phyloP scores from a whole-genome alignment of 768 basidiomycete genomes.

The Russula griseocarnosa region DNA sequence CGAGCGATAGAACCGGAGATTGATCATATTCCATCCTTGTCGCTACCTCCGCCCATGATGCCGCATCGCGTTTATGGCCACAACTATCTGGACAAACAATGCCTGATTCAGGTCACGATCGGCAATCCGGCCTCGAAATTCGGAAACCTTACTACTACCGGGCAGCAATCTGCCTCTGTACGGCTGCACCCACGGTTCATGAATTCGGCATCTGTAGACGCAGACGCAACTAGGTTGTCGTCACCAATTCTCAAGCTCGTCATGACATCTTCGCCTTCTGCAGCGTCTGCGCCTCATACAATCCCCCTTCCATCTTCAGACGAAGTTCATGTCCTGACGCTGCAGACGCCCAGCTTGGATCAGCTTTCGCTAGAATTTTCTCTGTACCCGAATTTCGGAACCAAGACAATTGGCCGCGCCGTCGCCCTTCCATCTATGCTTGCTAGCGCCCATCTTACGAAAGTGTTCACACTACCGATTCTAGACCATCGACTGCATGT shows the following conservation, averaged over 20 bases:
- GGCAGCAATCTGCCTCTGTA: constrained; percentile 46
- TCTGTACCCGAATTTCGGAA: constrained; percentile 95
- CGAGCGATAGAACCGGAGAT: constrained; percentile 60
- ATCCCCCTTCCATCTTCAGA: constrained; percentile 80
- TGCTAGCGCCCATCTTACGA: constrained; percentile 48
- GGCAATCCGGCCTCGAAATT: constrained; percentile 54
- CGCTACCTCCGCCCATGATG: constrained; percentile 96
- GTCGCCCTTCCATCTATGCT: constrained; percentile 79
- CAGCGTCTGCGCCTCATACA: constrained; percentile 83
- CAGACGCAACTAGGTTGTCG: constrained; percentile 62
- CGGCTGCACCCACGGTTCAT: constrained; percentile 72
- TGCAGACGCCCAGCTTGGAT: constrained; percentile 76
- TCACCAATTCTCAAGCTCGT: constrained; percentile 90
- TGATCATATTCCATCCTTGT: constrained; percentile 91
- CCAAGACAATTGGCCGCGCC: constrained; percentile 91
- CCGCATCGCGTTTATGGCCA: constrained; percentile 97
- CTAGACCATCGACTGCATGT: constrained; percentile 89
- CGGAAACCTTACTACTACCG: constrained; percentile 28
- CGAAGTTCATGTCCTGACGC: constrained; percentile 68
- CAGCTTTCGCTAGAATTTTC: constrained; percentile 85
- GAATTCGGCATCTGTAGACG: constrained; percentile 61
- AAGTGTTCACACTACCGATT: constrained; percentile 66
- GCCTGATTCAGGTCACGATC: constrained; percentile 81
- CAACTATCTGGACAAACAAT: constrained; percentile 84
- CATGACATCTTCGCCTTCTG: constrained; percentile 83